These are phyloP conservation scores for Nakataea oryzae DNA, from an alignment of 2,329 filamentous ascomycete species.

Conservation along the genomic window DNA sequence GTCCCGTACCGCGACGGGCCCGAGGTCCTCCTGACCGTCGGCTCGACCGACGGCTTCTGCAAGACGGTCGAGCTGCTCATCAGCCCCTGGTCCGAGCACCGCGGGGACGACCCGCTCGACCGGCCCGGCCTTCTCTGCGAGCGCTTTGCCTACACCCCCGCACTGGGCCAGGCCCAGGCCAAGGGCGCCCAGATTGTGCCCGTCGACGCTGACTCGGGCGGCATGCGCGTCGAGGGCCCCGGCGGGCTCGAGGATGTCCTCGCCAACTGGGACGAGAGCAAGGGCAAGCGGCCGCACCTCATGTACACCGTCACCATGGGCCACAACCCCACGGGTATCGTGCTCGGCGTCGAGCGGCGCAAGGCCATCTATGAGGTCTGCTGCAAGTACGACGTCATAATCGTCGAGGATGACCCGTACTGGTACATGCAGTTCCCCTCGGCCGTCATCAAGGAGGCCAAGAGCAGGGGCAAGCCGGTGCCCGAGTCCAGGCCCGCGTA, in stretches of 20 bases:
- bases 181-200: slow-evolving; percentile 63
- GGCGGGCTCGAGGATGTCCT: slow-evolving; percentile 71
- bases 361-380: slow-evolving; percentile 73
- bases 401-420: slow-evolving; percentile 91
- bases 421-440: slow-evolving; percentile 89
- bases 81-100: slow-evolving; percentile 59
- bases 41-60: slow-evolving; percentile 74
- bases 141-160: slow-evolving; percentile 71
- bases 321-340: slow-evolving; percentile 77
- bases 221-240: slow-evolving; percentile 64
- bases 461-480: slow-evolving; percentile 28
- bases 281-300: slow-evolving; percentile 68
- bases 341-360: slow-evolving; percentile 62
- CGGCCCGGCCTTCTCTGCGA: slow-evolving; percentile 73
- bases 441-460: slow-evolving; percentile 41
- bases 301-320: slow-evolving; percentile 89
- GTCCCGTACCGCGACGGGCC: slow-evolving; percentile 68
- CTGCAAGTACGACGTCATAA: slow-evolving; percentile 77
- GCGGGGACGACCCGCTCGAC: slow-evolving; percentile 54
- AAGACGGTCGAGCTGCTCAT: slow-evolving; percentile 69
- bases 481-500: slow-evolving; percentile 20
- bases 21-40: slow-evolving; percentile 70
- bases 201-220: slow-evolving; percentile 66
- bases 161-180: slow-evolving; percentile 56
- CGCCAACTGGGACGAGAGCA: slow-evolving; percentile 67